Evolutionary conservation across 1,284 basidiomycete genomes (phyloP), one percentile per base, ranked within the genome.

Genomic region (Ustanciosporium gigantosporum): DNA sequence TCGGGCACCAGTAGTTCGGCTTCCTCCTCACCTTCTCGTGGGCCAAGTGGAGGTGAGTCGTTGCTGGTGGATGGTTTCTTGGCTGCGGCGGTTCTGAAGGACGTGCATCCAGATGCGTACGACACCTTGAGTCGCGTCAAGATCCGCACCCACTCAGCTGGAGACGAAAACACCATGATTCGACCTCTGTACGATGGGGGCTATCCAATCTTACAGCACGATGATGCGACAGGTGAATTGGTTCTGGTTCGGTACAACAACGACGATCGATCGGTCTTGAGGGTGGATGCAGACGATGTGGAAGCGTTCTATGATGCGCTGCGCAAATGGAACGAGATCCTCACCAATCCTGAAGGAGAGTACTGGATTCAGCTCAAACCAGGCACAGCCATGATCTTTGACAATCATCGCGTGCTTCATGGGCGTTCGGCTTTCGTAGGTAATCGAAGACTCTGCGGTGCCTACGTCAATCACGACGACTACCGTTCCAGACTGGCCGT

Each of bases 21-120:
- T 6, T 48, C 62, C 7, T 31, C 27, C 9, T 38, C 59, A 3
- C 0, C 53, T 11, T 36, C 27, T 5, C 31, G 35, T 82, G 79
- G 86, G 0, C 90, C 91, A 8, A 81, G 82, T 15, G 94, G 94
- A 1, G 94, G 94, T 0, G 83, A 86, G 9, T 91, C 90, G 1
- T 83, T 97, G 6, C 86, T 98, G 16, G 91, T 96, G 5, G 94
- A 98, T 72, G 93, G 91, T 5, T 96, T 96, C 81, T 88, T 91
- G 72, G 89, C 87, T 32, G 93, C 93, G 0, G 86, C 86, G 0
- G 82, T 88, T 43, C 81, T 98, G 19, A 84, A 86, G 47, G 83
- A 87, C 49, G 81, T 86, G 13, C 81, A 92, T 67, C 90, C 90
- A 0, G 82, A 85, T 0, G 83, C 85, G 0, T 94, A 93, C 78